These are phyloP conservation scores for Arabidopsis lyrata DNA, from an alignment of 441 rosid genomes.

Conservation along the genomic window DNA sequence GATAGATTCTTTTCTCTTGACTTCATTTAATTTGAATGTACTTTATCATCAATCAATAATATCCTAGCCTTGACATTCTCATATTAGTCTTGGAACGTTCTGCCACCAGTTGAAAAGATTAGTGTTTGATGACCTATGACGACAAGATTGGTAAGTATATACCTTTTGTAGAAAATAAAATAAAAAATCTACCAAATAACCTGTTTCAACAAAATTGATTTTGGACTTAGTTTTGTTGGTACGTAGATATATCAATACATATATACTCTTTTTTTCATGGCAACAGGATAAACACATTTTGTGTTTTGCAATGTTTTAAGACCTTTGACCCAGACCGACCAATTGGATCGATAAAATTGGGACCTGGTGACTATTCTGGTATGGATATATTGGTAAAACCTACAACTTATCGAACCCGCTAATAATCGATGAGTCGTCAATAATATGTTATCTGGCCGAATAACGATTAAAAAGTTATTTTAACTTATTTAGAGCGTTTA, in stretches of 20 bases:
- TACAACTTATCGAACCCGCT: not conserved
- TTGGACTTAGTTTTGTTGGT: not conserved
- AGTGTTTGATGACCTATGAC: slow-evolving; percentile 22
- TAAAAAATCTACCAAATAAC: not conserved
- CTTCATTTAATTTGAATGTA: slow-evolving; percentile 27
- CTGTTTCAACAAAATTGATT: not conserved
- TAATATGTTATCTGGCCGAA: not conserved
- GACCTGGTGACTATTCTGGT: not conserved
- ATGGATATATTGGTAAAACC: not conserved
- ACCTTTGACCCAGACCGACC: not conserved
- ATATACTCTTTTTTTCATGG: not conserved
- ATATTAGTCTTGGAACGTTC: not conserved
- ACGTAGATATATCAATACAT: not conserved
- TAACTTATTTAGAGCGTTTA: no score
- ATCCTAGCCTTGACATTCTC: slow-evolving; percentile 23
- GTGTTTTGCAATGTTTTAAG: no score
- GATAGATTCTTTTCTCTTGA: not conserved
- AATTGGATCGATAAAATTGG: not conserved
- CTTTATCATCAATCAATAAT: not conserved
- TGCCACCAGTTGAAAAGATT: not conserved
- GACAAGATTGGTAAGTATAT: slow-evolving; percentile 9
- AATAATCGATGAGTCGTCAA: not conserved
- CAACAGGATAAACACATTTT: not conserved
- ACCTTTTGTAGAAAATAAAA: not conserved
- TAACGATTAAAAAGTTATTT: not conserved